Evolutionary conservation across 768 basidiomycete species (phyloP).

Genomic region (Peribolospora baueri): DNA sequence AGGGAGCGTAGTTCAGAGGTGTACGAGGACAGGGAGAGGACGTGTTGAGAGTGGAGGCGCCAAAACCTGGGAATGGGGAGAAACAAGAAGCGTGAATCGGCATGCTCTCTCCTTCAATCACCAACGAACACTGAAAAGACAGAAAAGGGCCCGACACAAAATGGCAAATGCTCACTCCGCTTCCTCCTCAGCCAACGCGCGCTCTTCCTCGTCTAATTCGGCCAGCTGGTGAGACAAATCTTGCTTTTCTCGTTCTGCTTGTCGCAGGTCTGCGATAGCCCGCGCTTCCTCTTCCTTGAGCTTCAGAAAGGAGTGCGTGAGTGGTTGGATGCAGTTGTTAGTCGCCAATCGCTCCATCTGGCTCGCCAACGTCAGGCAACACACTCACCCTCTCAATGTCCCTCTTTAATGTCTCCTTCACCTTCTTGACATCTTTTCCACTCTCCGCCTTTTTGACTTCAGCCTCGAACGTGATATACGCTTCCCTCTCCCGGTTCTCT

Average conservation of each 20-base stretch:
- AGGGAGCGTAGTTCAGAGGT: slow-evolving; percentile 43
- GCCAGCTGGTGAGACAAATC: slow-evolving; percentile 36
- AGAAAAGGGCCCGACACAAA: slow-evolving; percentile 17
- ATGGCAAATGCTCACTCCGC: slow-evolving; percentile 28
- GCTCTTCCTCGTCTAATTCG: slow-evolving; percentile 51
- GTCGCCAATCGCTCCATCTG: neutral
- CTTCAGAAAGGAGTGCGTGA: slow-evolving; percentile 1
- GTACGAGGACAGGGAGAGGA: slow-evolving; percentile 40
- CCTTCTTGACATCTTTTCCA: slow-evolving; percentile 7
- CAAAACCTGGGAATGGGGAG: slow-evolving; percentile 38
- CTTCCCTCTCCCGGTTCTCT: slow-evolving; percentile 71
- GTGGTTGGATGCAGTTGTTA: neutral
- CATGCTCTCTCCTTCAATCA: too few species aligned
- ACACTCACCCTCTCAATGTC: slow-evolving; percentile 38
- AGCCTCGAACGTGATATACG: slow-evolving; percentile 72
- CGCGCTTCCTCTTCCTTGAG: slow-evolving; percentile 8
- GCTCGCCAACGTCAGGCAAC: slow-evolving; percentile 19
- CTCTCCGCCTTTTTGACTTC: slow-evolving; percentile 35
- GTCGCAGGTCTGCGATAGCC: slow-evolving; percentile 43
- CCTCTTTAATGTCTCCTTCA: slow-evolving; percentile 39
- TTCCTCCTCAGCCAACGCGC: slow-evolving; percentile 54
- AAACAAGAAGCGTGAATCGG: neutral
- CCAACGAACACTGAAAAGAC: neutral
- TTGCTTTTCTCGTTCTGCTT: slow-evolving; percentile 50
- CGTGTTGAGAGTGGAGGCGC: slow-evolving; percentile 49